phyloP scores from a whole-genome alignment of 179 eudicot genomes.

The Vitellaria paradoxa region DNA sequence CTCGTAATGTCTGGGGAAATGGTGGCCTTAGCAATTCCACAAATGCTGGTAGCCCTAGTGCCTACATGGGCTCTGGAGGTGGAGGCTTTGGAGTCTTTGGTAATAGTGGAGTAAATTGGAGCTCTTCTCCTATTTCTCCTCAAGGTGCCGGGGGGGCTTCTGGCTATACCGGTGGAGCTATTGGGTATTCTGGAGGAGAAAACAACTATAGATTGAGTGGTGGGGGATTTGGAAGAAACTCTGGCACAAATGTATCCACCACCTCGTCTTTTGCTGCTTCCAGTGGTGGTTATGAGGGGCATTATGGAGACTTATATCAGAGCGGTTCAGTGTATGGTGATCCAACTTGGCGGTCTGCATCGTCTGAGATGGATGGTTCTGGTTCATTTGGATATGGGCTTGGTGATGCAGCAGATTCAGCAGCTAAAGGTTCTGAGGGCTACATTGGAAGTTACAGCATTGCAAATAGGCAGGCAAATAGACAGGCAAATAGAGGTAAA shows the following conservation, averaged over 20 bases:
- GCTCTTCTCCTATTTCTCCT: slow-evolving; percentile 39
- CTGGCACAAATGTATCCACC: slow-evolving; percentile 21
- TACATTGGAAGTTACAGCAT: slow-evolving; percentile 55
- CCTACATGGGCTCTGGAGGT: slow-evolving; percentile 52
- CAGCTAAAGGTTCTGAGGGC: slow-evolving; percentile 52
- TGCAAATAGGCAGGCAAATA: slow-evolving; percentile 59
- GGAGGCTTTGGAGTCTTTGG: slow-evolving; percentile 59
- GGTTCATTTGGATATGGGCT: slow-evolving; percentile 70
- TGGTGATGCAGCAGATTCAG: slow-evolving; percentile 43
- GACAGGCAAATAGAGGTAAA: slow-evolving; percentile 79
- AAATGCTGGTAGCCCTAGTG: slow-evolving; percentile 28
- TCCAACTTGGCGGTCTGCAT: slow-evolving; percentile 57
- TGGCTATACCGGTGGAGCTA: slow-evolving; percentile 45
- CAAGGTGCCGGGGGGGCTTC: slow-evolving; percentile 48
- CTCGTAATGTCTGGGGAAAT: slow-evolving; percentile 66
- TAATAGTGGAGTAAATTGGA: slow-evolving; percentile 58
- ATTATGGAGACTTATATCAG: slow-evolving; percentile 53
- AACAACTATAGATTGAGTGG: slow-evolving; percentile 40
- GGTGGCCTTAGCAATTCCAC: slow-evolving; percentile 41
- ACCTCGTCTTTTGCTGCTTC: slow-evolving; percentile 44
- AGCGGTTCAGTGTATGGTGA: slow-evolving; percentile 49
- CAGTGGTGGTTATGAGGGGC: slow-evolving; percentile 40
- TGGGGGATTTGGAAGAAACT: slow-evolving; percentile 53
- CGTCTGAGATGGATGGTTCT: slow-evolving; percentile 53
- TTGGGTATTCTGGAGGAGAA: slow-evolving; percentile 58